Evolutionary conservation across 176 grass and related monocot species (phyloP).

Genomic region (Paspalum notatum): DNA sequence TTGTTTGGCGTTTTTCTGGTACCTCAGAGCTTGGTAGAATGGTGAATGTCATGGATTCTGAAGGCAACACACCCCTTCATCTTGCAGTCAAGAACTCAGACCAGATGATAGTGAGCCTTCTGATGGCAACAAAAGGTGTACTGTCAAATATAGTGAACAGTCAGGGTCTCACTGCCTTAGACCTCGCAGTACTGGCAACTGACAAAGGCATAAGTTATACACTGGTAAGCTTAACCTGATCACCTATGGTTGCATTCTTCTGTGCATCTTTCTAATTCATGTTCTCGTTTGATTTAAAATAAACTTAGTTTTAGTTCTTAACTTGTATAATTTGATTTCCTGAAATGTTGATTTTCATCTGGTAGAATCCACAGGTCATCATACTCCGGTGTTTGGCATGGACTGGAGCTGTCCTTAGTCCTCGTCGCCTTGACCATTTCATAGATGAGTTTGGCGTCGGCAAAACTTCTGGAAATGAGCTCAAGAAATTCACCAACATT

Average conservation of each 20-base stretch:
- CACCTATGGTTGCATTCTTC: not conserved
- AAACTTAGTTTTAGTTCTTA: conserved; percentile 14
- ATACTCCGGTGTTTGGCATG: conserved; percentile 64
- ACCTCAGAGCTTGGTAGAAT: conserved; percentile 53
- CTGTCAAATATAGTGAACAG: conserved; percentile 66
- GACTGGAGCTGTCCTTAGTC: conserved; percentile 63
- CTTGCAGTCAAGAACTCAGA: conserved; percentile 50
- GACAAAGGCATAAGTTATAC: conserved; percentile 55
- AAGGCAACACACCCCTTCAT: conserved; percentile 84
- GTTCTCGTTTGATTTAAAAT: not conserved
- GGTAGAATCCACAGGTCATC: conserved; percentile 71
- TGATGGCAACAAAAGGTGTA: conserved; percentile 50
- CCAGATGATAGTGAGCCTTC: conserved; percentile 59
- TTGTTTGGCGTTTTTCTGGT: conserved; percentile 49
- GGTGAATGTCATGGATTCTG: conserved; percentile 68
- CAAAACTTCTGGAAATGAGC: conserved; percentile 46
- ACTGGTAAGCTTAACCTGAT: conserved; percentile 49
- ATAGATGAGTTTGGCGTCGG: conserved; percentile 52
- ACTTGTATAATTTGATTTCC: conserved; percentile 34
- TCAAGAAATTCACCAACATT: conserved; percentile 59
- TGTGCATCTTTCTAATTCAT: conserved; percentile 33
- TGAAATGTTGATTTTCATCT: conserved; percentile 56
- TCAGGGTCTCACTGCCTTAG: conserved; percentile 61
- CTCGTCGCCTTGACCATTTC: conserved; percentile 58
- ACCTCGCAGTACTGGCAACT: conserved; percentile 62